Evolutionary conservation across 805 yeast genomes (phyloP), one percentile per base, ranked within the genome.

Genomic region (Brettanomyces nanus): DNA sequence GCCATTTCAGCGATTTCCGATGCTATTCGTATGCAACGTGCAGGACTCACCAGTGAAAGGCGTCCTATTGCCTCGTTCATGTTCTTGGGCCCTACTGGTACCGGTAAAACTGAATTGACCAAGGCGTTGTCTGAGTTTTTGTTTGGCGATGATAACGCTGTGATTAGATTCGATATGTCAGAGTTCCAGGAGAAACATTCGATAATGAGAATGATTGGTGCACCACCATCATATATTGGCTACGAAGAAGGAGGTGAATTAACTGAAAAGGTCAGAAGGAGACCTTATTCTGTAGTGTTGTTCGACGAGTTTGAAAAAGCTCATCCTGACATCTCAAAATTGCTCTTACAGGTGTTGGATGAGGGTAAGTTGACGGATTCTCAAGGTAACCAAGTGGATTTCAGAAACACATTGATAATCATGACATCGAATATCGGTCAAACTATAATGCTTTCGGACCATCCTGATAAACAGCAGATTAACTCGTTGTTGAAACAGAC

Each of bases 271-370:
- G 94, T 92, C 7, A 75, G 96, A 55, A 74, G 97, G 52, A 89
- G 87, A 53, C 98, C 98, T 6, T 90, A 90, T 49, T 73, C 97
- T 1, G 95, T 90, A 20, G 82, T 90, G 2, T 63, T 90, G 41
- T 92, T 90, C 58, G 98, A 90, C 61, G 98, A 90, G 63, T 85
- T 90, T 59, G 98, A 90, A 53, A 90, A 90, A 61, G 97, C 98
- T 0, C 97, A 92, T 58, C 82, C 87, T 3, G 98, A 90, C 61
- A 82, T 90, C n/a, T 79, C 95, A 22, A 92, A 92, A 61, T 69
- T 90, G 29, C 66, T 90, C 35, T 65, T 90, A 42, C 98, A 92
- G 61, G 97, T 90, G 0, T 66, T 90, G 37, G 98, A 90, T 59
- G 98, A 90, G 61, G 98, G 98, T 40, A 77, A 83, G 38, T 69